These are phyloP conservation scores for Alternaria alternata DNA, from an alignment of 2,329 filamentous ascomycete genomes.

Conservation along the genomic window DNA sequence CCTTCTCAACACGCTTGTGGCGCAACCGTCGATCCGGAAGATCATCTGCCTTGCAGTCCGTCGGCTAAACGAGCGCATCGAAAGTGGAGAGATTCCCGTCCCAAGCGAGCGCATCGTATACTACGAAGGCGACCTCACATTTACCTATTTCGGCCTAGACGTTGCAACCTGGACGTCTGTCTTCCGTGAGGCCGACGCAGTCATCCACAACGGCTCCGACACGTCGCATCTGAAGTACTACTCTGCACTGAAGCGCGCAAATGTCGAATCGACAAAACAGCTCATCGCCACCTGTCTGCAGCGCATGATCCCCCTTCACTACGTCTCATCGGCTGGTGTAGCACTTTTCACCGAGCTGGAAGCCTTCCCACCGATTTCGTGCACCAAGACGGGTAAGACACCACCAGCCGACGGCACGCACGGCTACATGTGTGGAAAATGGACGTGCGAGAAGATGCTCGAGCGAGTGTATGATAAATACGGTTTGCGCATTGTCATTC, in stretches of 20 bases:
- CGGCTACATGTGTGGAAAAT: constrained; percentile 52
- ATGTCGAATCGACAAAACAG: constrained; percentile 10
- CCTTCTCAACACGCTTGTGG: background rate
- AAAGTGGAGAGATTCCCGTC: background rate
- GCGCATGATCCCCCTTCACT: background rate
- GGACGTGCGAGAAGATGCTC: constrained; percentile 52
- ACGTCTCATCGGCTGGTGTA: constrained; percentile 8
- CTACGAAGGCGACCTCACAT: constrained; percentile 1
- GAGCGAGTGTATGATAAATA: constrained; percentile 26
- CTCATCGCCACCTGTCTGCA: background rate
- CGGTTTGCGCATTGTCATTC: constrained; percentile 5
- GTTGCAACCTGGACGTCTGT: background rate
- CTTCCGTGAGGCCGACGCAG: background rate
- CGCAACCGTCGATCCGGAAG: background rate
- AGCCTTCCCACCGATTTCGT: background rate
- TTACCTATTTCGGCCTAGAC: background rate
- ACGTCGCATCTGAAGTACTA: constrained; percentile 16
- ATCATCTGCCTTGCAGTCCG: background rate
- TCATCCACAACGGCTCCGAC: constrained; percentile 25
- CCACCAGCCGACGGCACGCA: constrained; percentile 41
- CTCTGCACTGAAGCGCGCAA: constrained; percentile 1
- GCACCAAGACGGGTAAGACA: background rate
- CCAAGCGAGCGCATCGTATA: background rate
- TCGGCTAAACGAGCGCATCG: background rate
- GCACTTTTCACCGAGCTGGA: background rate